Evolutionary conservation across 78 protist genomes (phyloP).

Genomic region (Blattamonas nauphoetae): DNA sequence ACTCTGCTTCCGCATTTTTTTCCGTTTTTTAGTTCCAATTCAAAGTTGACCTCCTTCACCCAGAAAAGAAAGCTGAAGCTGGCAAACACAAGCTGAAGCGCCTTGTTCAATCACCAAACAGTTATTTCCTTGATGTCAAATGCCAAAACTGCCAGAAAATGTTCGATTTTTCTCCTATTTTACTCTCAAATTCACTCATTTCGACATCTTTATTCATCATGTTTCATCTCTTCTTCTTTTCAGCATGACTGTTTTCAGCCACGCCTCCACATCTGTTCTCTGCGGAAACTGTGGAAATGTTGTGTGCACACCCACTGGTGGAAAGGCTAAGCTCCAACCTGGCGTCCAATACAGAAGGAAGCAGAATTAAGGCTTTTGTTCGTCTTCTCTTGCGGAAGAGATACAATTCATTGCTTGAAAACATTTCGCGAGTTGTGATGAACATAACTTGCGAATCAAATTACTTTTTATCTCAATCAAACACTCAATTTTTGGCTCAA

Average conservation of each 20-base stretch:
- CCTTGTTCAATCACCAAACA: slow-evolving; percentile 92
- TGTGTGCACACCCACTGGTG: slow-evolving; percentile 95
- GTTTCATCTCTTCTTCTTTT: not conserved
- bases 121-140: slow-evolving; percentile 94
- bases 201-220: not conserved
- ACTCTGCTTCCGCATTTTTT: too few relatives aligned
- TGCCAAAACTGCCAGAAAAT: slow-evolving; percentile 76
- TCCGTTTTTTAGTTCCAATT: slow-evolving; percentile 1
- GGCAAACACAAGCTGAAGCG: slow-evolving; percentile 91
- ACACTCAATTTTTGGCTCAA: too few relatives aligned
- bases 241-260: slow-evolving; percentile 57
- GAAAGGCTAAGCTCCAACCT: slow-evolving; percentile 85
- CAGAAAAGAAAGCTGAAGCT: slow-evolving; percentile 65
- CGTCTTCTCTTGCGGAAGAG: too few relatives aligned
- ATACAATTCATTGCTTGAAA: too few relatives aligned
- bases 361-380: slow-evolving; percentile 1
- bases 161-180: slow-evolving; percentile 15
- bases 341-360: slow-evolving; percentile 87
- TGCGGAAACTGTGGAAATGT: slow-evolving; percentile 85
- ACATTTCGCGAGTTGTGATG: too few relatives aligned
- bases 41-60: slow-evolving; percentile 76
- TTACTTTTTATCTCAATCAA: too few relatives aligned
- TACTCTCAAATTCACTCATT: not conserved
- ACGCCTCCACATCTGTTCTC: slow-evolving; percentile 87
- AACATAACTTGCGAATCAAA: too few relatives aligned